phyloP scores from a whole-genome alignment of 1,284 basidiomycete species.

The Cyathus olla region DNA sequence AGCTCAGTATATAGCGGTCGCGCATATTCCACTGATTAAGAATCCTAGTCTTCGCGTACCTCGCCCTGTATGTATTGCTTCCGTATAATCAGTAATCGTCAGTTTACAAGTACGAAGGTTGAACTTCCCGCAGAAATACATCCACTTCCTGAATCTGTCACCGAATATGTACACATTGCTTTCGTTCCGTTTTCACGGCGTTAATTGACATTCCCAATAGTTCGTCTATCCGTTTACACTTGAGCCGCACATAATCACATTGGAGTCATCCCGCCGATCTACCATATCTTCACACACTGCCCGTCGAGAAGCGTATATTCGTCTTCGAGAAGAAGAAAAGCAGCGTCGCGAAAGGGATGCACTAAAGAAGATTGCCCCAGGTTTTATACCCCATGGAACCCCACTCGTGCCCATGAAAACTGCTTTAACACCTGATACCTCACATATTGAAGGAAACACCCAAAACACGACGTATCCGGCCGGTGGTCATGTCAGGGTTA shows the following conservation, averaged over 20 bases:
- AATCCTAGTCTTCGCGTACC: slow-evolving; percentile 92
- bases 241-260: slow-evolving; percentile 84
- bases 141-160: slow-evolving; percentile 89
- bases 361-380: slow-evolving; percentile 78
- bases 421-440: slow-evolving; percentile 11
- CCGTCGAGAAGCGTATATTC: slow-evolving; percentile 77
- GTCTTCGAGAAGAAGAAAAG: slow-evolving; percentile 80
- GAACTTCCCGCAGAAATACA: slow-evolving; percentile 90
- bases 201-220: slow-evolving; percentile 51
- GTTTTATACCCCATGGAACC: slow-evolving; percentile 71
- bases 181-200: neutral
- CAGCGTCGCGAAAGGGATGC: slow-evolving; percentile 82
- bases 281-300: slow-evolving; percentile 75
- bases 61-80: slow-evolving; percentile 65
- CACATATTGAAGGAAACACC: slow-evolving; percentile 15
- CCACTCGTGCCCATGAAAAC: slow-evolving; percentile 67
- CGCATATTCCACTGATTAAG: slow-evolving; percentile 87
- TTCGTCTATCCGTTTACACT: slow-evolving; percentile 95
- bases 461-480: slow-evolving; percentile 10
- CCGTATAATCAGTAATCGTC: neutral
- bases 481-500: slow-evolving; percentile 25
- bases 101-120: slow-evolving; percentile 59
- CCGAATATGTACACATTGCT: slow-evolving; percentile 77
- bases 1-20: slow-evolving; percentile 81
- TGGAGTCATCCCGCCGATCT: slow-evolving; percentile 76